Conservation (phyloP, 768 basidiomycete genomes). For the Termitomyces heimii region DNA sequence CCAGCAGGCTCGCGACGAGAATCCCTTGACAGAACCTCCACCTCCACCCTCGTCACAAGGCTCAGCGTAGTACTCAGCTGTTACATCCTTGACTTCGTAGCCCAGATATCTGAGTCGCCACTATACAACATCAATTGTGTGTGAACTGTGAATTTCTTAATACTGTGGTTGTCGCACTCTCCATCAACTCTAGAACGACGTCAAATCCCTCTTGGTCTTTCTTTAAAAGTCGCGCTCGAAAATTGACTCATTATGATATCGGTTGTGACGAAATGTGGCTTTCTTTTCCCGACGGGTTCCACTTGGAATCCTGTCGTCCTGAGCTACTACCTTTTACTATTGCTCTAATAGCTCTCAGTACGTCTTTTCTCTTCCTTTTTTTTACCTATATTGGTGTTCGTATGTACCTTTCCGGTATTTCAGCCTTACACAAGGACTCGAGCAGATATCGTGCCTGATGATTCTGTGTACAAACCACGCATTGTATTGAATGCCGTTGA, state of each 20-base stretch:
- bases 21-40: constrained; percentile 62
- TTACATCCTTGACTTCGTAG: background rate
- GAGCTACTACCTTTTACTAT: background rate
- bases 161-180: background rate
- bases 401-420: no score
- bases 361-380: no score
- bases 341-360: no score
- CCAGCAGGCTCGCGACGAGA: constrained; percentile 74
- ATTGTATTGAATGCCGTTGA: background rate
- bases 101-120: background rate
- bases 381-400: no score
- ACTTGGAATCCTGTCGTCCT: no score
- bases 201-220: background rate
- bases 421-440: no score
- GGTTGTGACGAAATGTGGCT: no score
- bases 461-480: no score
- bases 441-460: no score
- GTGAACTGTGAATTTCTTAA: background rate
- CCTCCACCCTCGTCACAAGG: constrained; percentile 24
- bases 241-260: background rate
- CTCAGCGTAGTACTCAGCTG: background rate
- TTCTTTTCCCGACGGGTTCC: no score
- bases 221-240: background rate
- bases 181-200: background rate
- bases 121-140: background rate